phyloP scores from a whole-genome alignment of 1,284 basidiomycete species.

The Rhodotorula sp. region DNA sequence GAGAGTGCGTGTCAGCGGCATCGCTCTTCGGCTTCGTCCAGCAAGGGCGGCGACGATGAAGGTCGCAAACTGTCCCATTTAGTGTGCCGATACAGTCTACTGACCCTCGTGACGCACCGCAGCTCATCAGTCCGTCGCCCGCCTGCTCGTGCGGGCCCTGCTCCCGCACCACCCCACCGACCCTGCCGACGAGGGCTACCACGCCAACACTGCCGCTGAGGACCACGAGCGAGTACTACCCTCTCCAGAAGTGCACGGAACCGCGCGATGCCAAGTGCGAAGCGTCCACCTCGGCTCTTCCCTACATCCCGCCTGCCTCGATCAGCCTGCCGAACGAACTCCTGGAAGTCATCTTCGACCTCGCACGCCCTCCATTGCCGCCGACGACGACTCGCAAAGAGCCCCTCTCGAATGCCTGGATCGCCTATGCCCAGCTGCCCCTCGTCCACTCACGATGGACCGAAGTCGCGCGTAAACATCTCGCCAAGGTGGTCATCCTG shows the following conservation, averaged over 20 bases:
- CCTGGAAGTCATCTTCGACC: constrained; percentile 9
- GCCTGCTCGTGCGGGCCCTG: constrained; percentile 4
- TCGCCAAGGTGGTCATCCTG: constrained; percentile 3
- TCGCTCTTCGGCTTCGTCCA: not conserved
- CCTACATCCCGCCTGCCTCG: constrained; percentile 1
- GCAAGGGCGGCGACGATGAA: not conserved
- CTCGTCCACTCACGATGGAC: constrained; percentile 21
- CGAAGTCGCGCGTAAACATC: not conserved
- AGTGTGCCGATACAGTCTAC: no score
- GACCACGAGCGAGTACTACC: not conserved
- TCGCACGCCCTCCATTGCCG: constrained; percentile 6
- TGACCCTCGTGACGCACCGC: no score
- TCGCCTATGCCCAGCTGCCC: not conserved
- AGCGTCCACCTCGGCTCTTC: not conserved
- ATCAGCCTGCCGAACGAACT: constrained; percentile 18
- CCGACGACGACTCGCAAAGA: no score
- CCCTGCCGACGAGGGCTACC: not conserved
- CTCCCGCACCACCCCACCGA: not conserved
- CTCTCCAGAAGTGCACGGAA: no score
- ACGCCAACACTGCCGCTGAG: not conserved
- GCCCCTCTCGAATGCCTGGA: not conserved
- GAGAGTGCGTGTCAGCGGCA: not conserved
- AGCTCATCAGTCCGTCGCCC: not conserved
- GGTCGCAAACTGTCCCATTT: not conserved
- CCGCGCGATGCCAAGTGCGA: not conserved